Evolutionary conservation across 768 basidiomycete species (phyloP), one percentile per base, ranked within the genome.

Genomic region (Suillus subaureus): DNA sequence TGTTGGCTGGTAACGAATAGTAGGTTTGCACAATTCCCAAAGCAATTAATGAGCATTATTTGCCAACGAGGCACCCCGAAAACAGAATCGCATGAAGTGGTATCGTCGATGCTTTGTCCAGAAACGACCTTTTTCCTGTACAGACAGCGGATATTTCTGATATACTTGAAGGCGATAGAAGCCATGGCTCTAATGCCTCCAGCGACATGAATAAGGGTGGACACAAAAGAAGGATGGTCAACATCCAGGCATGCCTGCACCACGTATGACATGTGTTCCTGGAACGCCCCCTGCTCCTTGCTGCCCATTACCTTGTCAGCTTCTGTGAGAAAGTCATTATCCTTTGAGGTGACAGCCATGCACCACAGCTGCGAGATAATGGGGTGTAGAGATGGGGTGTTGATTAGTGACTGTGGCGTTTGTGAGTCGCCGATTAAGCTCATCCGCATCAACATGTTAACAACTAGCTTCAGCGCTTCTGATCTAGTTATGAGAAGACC

Each of bases 221-320:
- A 18, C 18, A 18, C 28, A 42, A 60, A 60, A 28, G 23, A 21
- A 42, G 58, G 58, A 28, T 28, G 58, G 28, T 28, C 28, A 12
- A 42, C 58, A 42, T 60, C 58, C 58, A 60, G 40, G 26, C 58
- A 60, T 60, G 58, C 28, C 40, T 60, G 58, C 40, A 60, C 58
- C 40, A 60, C 40, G 26, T 60, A 60, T 60, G 58, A 60, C 58
- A 60, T 60, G 58, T 60, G 58, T 40, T 60, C 58, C 40, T 60
- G 58, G 58, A 60, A 60, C 21, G 58, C 58, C 16, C 58, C 58
- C 12, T 42, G 40, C 12, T 60, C 58, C 58, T 60, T 18, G 40
- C 58, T 60, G 12, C 58, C 58, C 58, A 60, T 60, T 21, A 60
- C 58, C 58, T 60, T 60, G 18, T 60, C 58, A 60, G 58, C 58